These are phyloP conservation scores for Saprolegnia parasitica DNA, from an alignment of 352 stramenopile genomes.

Conservation along the genomic window DNA sequence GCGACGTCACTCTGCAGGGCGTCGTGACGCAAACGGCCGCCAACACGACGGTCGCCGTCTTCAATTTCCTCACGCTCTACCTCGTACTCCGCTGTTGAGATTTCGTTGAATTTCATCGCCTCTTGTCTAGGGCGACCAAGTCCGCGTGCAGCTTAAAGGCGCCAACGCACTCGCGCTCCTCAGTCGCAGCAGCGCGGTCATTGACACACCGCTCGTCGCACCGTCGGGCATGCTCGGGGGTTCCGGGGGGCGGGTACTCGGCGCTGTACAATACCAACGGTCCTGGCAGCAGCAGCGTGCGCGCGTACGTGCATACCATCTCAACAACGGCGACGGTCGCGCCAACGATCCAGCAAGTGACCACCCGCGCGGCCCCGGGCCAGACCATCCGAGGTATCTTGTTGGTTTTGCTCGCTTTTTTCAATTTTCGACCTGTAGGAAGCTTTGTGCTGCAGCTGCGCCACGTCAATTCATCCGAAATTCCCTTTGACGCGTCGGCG, in stretches of 20 bases:
- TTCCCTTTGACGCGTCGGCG: slow-evolving; percentile 73
- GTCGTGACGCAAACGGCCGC: slow-evolving; percentile 54
- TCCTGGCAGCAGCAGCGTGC: slow-evolving; percentile 82
- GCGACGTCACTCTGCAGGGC: slow-evolving; percentile 55
- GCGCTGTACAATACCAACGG: slow-evolving; percentile 91
- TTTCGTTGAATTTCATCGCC: neutral
- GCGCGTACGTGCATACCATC: slow-evolving; percentile 91
- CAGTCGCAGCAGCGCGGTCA: slow-evolving; percentile 85
- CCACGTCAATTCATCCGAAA: slow-evolving; percentile 35
- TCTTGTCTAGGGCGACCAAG: slow-evolving; percentile 38
- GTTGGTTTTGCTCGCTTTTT: too few species aligned
- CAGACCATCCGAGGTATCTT: slow-evolving; percentile 87
- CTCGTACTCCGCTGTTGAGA: slow-evolving; percentile 40
- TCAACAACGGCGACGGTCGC: slow-evolving; percentile 81
- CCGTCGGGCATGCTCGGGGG: slow-evolving; percentile 88
- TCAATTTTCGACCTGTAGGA: too few species aligned
- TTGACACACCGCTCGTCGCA: slow-evolving; percentile 83
- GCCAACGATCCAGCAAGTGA: slow-evolving; percentile 89
- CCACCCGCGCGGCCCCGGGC: slow-evolving; percentile 60
- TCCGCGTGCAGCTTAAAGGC: slow-evolving; percentile 83
- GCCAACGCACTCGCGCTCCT: slow-evolving; percentile 84
- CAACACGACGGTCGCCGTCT: slow-evolving; percentile 90
- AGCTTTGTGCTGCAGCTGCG: slow-evolving; percentile 44
- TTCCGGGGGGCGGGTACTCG: slow-evolving; percentile 87
- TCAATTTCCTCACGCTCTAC: slow-evolving; percentile 94